phyloP scores from a whole-genome alignment of 257 asterid genomes.

The Solanum gracilifrons region DNA sequence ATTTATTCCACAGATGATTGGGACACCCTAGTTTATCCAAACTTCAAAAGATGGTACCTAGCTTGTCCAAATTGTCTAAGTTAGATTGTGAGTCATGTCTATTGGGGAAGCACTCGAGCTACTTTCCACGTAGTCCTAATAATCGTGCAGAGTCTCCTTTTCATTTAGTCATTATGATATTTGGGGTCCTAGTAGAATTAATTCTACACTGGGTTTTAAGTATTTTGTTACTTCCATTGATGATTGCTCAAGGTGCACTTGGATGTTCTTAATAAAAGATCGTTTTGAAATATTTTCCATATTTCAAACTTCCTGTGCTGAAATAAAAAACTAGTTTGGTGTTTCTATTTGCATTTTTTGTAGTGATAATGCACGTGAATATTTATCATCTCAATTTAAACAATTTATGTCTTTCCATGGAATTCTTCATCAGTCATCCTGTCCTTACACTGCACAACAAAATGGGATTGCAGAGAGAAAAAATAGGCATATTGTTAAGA shows the following conservation, averaged over 20 bases:
- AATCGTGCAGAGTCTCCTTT: neutral
- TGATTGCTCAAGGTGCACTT: neutral
- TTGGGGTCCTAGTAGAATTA: neutral
- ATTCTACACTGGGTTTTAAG: neutral
- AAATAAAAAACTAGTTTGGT: neutral
- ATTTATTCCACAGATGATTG: neutral
- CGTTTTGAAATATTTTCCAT: neutral
- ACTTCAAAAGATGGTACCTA: neutral
- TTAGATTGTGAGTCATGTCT: neutral
- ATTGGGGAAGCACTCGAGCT: neutral
- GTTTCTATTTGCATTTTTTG: neutral
- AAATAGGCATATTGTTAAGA: neutral
- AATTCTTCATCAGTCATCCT: neutral
- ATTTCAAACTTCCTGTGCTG: neutral
- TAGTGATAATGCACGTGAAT: neutral
- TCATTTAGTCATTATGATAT: neutral
- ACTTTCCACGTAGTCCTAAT: neutral
- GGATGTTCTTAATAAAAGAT: neutral
- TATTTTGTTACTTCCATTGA: neutral
- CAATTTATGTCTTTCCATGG: neutral
- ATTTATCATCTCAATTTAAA: neutral
- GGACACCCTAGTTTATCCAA: neutral
- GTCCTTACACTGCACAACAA: neutral
- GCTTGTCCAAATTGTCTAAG: neutral
- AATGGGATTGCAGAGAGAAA: neutral